A percentile compares a stretch with the other conserved stretches of the same genome.
Conservation (phyloP, 2,329 filamentous ascomycete species). For the Pseudogymnoascus sp. region DNA sequence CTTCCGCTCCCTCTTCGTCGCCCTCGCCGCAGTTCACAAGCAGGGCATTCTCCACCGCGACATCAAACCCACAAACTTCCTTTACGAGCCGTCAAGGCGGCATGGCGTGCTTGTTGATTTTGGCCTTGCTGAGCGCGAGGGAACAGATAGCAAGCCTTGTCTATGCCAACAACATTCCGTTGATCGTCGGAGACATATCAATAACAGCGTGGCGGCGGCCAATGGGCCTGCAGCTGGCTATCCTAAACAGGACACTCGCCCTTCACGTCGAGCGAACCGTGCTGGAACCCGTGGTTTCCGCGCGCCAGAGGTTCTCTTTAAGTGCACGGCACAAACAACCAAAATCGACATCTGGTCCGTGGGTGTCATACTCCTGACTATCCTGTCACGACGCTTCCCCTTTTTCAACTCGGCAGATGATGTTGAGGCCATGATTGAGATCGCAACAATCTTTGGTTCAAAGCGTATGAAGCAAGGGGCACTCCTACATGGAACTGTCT, state of each 20-base stretch:
- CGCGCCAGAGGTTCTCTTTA: slow-evolving; percentile 91
- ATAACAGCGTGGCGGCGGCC: slow-evolving; percentile 50
- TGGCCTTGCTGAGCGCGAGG: slow-evolving; percentile 82
- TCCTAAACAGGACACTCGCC: slow-evolving; percentile 80
- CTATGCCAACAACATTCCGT: slow-evolving; percentile 62
- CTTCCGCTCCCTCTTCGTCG: slow-evolving; percentile 78
- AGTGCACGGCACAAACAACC: slow-evolving; percentile 89
- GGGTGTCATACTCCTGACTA: slow-evolving; percentile 93
- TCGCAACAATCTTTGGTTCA: slow-evolving; percentile 86
- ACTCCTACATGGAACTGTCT: slow-evolving; percentile 77
- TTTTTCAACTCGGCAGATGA: slow-evolving; percentile 99
- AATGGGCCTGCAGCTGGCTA: slow-evolving; percentile 55
- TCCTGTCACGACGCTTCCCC: slow-evolving; percentile 83
- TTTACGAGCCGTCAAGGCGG: slow-evolving; percentile 74
- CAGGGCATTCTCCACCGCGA: slow-evolving; percentile 85
- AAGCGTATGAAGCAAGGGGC: slow-evolving; percentile 77
- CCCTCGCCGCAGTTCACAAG: slow-evolving; percentile 72
- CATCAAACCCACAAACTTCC: slow-evolving; percentile 95
- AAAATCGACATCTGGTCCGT: slow-evolving; percentile 96
- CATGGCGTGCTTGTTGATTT: slow-evolving; percentile 96
- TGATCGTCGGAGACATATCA: slow-evolving; percentile 51
- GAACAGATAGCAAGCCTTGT: slow-evolving; percentile 69
- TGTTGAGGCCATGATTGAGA: slow-evolving; percentile 94
- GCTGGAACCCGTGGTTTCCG: slow-evolving; percentile 93
- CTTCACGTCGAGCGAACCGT: slow-evolving; percentile 82